Evolutionary conservation across 2,329 filamentous ascomycete species (phyloP).

Genomic region (Trichoderma sp.): DNA sequence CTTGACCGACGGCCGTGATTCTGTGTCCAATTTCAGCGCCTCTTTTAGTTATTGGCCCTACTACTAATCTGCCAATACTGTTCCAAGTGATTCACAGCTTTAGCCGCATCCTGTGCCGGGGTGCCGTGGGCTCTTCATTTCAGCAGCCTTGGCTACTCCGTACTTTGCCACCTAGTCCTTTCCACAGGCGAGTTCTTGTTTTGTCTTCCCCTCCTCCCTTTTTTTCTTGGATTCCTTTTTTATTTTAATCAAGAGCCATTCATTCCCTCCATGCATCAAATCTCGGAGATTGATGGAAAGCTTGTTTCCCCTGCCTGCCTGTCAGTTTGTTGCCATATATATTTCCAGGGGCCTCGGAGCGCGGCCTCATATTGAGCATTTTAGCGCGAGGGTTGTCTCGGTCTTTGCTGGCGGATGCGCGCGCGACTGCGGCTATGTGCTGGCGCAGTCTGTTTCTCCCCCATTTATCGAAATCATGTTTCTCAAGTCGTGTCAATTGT

Average conservation of each 20-base stretch:
- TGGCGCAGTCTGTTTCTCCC: neutral
- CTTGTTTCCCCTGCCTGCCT: neutral
- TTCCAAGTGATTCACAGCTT: neutral
- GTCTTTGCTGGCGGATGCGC: neutral
- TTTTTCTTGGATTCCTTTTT: neutral
- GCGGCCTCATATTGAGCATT: neutral
- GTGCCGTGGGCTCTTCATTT: constrained; percentile 18
- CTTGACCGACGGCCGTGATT: neutral
- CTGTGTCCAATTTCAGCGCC: neutral
- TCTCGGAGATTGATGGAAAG: constrained; percentile 14
- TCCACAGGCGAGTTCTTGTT: neutral
- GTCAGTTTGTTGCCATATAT: neutral
- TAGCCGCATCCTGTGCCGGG: neutral
- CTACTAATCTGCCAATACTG: neutral
- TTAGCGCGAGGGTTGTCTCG: neutral
- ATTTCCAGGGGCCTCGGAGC: constrained; percentile 13
- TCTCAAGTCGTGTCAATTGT: neutral
- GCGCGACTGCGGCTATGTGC: neutral
- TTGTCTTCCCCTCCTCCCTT: neutral
- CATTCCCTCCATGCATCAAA: neutral
- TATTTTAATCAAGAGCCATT: neutral
- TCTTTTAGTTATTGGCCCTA: neutral
- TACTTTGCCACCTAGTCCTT: neutral
- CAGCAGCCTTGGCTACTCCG: constrained; percentile 4
- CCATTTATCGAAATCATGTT: neutral